Evolutionary conservation across 192 early-diverging fungal species (phyloP).

Genomic region (Chytriomyces confervae): DNA sequence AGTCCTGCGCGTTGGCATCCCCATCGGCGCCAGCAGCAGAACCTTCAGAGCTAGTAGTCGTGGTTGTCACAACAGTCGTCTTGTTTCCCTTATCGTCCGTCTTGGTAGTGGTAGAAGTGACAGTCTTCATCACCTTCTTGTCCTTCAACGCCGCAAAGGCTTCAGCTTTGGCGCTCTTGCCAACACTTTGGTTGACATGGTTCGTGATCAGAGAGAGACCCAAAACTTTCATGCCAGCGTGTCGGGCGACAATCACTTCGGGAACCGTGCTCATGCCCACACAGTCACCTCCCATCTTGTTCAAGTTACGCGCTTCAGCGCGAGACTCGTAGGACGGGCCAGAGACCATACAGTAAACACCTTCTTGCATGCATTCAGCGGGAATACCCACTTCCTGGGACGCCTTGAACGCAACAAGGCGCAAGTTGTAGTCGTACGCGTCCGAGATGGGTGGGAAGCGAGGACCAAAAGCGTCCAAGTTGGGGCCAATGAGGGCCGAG

Average conservation of each 20-base stretch:
- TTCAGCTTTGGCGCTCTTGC: conserved; percentile 28
- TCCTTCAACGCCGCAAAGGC: not conserved
- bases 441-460: conserved; percentile 87
- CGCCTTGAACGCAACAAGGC: conserved; percentile 71
- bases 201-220: conserved; percentile 84
- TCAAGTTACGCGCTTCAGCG: conserved; percentile 78
- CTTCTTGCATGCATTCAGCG: conserved; percentile 72
- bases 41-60: conserved; percentile 6
- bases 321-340: conserved; percentile 92
- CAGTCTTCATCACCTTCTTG: conserved; percentile 1
- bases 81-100: conserved; percentile 7
- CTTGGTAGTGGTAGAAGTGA: not conserved
- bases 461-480: conserved; percentile 79
- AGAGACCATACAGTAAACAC: conserved; percentile 80
- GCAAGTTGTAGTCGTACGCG: conserved; percentile 81
- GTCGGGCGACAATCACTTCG: conserved; percentile 85
- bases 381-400: conserved; percentile 55
- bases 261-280: conserved; percentile 91
- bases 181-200: conserved; percentile 35
- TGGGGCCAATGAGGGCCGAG: conserved; percentile 86
- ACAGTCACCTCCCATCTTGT: conserved; percentile 72
- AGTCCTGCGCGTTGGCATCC: conserved; percentile 28
- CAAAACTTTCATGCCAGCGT: conserved; percentile 80
- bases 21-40: conserved; percentile 14
- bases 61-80: not conserved